These are phyloP conservation scores for Wickerhamiella azymoides DNA, from an alignment of 805 yeast species.

Conservation along the genomic window DNA sequence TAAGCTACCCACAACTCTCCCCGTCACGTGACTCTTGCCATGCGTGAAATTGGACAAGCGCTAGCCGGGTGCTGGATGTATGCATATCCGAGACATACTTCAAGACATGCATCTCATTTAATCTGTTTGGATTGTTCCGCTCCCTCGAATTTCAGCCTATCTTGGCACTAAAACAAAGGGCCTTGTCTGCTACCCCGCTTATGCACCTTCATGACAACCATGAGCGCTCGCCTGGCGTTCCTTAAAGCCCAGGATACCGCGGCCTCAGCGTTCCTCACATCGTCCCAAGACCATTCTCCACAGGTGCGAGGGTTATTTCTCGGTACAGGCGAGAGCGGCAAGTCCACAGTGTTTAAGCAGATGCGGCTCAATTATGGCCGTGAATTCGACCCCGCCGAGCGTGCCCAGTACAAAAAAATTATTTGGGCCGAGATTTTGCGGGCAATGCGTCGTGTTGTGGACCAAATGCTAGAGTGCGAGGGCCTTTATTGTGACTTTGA, in stretches of 20 bases:
- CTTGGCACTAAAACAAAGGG: too few relatives aligned
- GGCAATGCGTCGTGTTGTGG: slow-evolving; percentile 61
- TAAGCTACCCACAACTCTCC: too few relatives aligned
- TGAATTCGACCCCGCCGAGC: slow-evolving; percentile 69
- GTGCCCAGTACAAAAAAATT: slow-evolving; percentile 66
- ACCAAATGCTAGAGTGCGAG: slow-evolving; percentile 57
- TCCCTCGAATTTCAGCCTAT: too few relatives aligned
- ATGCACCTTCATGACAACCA: too few relatives aligned
- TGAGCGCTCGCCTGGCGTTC: background rate
- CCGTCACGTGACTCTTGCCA: too few relatives aligned
- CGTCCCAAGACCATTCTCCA: background rate
- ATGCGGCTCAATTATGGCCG: slow-evolving; percentile 74
- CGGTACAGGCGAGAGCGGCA: slow-evolving; percentile 80
- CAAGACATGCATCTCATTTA: too few relatives aligned
- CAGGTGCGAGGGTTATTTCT: slow-evolving; percentile 36
- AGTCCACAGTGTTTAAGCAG: slow-evolving; percentile 68
- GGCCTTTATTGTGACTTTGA: slow-evolving; percentile 26
- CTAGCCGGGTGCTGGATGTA: too few relatives aligned
- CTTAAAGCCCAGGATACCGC: background rate
- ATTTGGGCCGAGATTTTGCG: slow-evolving; percentile 89
- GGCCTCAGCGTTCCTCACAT: background rate
- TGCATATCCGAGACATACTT: too few relatives aligned
- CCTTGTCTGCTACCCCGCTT: too few relatives aligned
- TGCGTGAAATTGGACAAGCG: too few relatives aligned
- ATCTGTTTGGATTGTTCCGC: too few relatives aligned